These are phyloP conservation scores for Calonectria naviculata DNA, from an alignment of 2,329 filamentous ascomycete species.

Conservation along the genomic window DNA sequence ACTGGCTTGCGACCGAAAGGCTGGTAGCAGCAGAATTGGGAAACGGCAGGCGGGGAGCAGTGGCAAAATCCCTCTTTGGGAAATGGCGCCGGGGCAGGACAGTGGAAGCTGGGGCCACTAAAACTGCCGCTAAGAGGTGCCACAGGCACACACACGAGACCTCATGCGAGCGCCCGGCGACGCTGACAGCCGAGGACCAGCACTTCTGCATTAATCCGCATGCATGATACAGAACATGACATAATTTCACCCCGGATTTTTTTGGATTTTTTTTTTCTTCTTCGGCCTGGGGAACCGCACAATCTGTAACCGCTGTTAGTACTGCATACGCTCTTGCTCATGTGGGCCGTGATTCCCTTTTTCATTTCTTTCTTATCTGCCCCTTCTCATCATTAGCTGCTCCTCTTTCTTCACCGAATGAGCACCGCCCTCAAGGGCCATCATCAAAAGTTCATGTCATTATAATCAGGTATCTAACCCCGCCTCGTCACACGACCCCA, in stretches of 20 bases:
- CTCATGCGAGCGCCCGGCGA: slow-evolving; percentile 6
- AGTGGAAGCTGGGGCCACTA: slow-evolving; percentile 3
- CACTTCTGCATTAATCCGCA: slow-evolving; percentile 5
- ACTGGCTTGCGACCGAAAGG: slow-evolving; percentile 40
- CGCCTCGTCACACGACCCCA: not conserved
- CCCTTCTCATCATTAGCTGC: too few species aligned
- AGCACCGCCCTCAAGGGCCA: not conserved
- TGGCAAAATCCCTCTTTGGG: slow-evolving; percentile 43
- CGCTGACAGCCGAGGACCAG: not conserved
- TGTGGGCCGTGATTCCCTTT: not conserved
- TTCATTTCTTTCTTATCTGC: not conserved
- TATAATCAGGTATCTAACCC: not conserved
- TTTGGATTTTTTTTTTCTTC: not conserved
- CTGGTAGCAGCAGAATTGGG: slow-evolving; percentile 30
- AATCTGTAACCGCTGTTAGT: not conserved
- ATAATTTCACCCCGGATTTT: slow-evolving; percentile 6
- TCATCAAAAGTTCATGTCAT: not conserved
- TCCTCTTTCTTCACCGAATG: not conserved
- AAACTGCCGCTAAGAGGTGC: slow-evolving; percentile 4
- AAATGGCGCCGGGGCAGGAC: slow-evolving; percentile 28
- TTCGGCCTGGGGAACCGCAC: not conserved
- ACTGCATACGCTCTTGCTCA: not conserved
- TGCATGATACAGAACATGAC: not conserved
- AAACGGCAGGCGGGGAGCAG: slow-evolving; percentile 35
- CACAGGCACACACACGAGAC: not conserved